Conservation (phyloP, 2,329 filamentous ascomycete species). For the Venturia aucupariae region DNA sequence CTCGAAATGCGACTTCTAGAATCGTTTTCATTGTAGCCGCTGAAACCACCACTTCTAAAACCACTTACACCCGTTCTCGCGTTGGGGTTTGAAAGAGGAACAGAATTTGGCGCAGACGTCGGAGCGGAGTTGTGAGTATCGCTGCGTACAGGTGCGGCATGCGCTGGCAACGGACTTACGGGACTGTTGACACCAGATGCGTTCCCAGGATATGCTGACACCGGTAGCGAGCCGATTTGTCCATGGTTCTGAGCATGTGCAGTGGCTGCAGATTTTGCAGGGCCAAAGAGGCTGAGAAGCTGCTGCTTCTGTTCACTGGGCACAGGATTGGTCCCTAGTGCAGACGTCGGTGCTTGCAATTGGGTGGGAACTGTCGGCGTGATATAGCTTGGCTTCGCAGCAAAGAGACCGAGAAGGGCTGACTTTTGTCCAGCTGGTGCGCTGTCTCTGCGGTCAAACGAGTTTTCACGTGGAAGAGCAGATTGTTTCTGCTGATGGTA, state of each 20-base stretch:
- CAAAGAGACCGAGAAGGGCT: conserved; percentile 9
- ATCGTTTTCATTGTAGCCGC: not conserved
- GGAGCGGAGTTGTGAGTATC: conserved; percentile 15
- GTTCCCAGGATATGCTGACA: not conserved
- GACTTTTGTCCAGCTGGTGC: conserved; percentile 1
- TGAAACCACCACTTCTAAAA: not conserved
- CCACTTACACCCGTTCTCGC: not conserved
- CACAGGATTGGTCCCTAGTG: not conserved
- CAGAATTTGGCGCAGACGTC: not conserved
- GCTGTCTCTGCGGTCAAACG: conserved; percentile 3
- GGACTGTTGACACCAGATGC: conserved; percentile 23
- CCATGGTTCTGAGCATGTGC: not conserved
- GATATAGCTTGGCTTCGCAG: not conserved
- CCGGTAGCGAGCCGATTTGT: not conserved
- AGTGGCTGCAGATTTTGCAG: conserved; percentile 12
- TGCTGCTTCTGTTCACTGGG: not conserved
- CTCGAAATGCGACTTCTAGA: not conserved
- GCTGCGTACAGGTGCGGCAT: conserved; percentile 19
- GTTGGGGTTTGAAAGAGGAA: not conserved
- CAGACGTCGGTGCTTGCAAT: not conserved
- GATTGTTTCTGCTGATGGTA: conserved; percentile 3
- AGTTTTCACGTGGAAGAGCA: not conserved
- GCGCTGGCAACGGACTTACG: conserved; percentile 27
- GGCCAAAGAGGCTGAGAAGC: conserved; percentile 4
- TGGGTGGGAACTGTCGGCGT: not conserved